Evolutionary conservation across 805 yeast species (phyloP), one percentile per base, ranked within the genome.

Genomic region (Candida anglica): DNA sequence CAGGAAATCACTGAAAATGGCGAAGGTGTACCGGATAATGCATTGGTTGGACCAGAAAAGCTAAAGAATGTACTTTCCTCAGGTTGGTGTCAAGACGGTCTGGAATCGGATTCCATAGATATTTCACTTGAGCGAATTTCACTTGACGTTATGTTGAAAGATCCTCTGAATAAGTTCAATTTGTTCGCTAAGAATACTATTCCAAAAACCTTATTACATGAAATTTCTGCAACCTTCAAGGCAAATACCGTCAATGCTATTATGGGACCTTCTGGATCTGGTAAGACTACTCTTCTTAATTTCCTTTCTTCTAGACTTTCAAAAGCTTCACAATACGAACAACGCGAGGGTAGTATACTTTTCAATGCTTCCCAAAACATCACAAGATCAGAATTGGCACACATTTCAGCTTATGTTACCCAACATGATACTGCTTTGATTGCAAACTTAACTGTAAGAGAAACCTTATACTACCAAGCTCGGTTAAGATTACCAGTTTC

Each of bases 381-480:
- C 4, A 34, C 52, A 4, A 43, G 50, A 1, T 24, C 42, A 10
- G 51, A 56, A 9, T 38, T 66, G 22, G 43, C 60, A 6, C 46
- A 45, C 27, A 49, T 62, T 5, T 71, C 91, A 32, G 85, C 91
- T 0, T 86, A 82, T 56, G 95, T 86, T 15, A 74, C 85, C 5
- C 96, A 86, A 50, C 86, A 81, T 43, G 95, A 86, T 50, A 80
- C 77, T 41, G 79, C 84, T 24, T 61, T 86, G 34, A 59, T 85
- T 26, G 74, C 91, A 1, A 67, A 78, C 6, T 61, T 86, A 35
- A 86, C 95, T 0, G 95, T 87, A 2, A 54, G 79, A 32, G 96
- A 86, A 56, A 85, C 95, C 0, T 58, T 86, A 15, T 65, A 67
- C 36, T 84, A 68, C 58, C 87, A 88, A 20, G 95, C 94, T 0